A percentile compares a stretch with the other conserved stretches of the same genome.
These are phyloP conservation scores for Rosa lucieae DNA, from an alignment of 306 rosid genomes.

Conservation along the genomic window DNA sequence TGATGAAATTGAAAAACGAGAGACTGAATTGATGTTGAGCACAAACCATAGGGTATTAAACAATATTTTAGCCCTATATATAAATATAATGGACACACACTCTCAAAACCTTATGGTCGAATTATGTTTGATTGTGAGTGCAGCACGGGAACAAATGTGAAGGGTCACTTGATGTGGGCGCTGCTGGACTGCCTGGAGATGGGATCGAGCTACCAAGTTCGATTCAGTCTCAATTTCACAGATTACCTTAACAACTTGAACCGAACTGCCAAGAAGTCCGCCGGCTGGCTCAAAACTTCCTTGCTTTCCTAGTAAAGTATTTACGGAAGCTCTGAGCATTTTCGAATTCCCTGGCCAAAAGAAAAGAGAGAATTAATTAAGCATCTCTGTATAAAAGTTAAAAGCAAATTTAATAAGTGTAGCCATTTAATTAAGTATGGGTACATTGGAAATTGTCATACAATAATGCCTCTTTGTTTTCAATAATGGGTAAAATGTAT, in stretches of 20 bases:
- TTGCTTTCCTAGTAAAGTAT: not conserved
- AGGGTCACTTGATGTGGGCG: conserved; percentile 1
- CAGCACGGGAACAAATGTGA: conserved; percentile 1
- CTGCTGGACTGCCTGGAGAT: not conserved
- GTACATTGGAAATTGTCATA: too few relatives aligned
- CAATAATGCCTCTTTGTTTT: too few relatives aligned
- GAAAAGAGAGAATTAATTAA: too few relatives aligned
- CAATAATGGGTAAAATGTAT: too few relatives aligned
- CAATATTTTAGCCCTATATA: too few relatives aligned
- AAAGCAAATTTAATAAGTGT: too few relatives aligned
- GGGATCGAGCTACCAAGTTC: not conserved
- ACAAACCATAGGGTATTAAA: too few relatives aligned
- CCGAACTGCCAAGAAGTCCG: not conserved
- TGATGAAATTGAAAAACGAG: too few relatives aligned
- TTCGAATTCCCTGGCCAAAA: not conserved
- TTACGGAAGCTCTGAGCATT: not conserved
- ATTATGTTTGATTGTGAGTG: not conserved
- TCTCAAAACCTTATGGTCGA: not conserved
- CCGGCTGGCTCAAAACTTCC: not conserved
- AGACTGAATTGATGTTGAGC: too few relatives aligned
- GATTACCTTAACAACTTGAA: not conserved
- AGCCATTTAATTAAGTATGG: too few relatives aligned
- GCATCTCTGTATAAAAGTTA: too few relatives aligned
- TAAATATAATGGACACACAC: too few relatives aligned
- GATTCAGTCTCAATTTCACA: not conserved